Evolutionary conservation across 257 asterid genomes (phyloP).

Genomic region (Mitragyna speciosa): DNA sequence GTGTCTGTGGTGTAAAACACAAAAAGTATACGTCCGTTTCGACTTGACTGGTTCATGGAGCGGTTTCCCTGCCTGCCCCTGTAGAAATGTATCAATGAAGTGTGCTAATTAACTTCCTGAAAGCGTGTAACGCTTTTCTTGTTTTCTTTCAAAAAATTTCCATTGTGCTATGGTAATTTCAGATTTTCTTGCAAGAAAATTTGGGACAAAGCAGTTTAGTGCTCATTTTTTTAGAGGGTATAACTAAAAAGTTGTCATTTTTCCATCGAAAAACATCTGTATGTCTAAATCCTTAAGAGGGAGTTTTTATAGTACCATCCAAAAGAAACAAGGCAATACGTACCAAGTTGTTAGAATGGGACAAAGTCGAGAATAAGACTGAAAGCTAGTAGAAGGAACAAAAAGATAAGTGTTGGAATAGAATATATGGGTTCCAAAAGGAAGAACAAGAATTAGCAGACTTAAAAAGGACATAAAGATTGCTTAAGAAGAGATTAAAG

Average conservation of each 20-base stretch:
- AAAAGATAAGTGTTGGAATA: slow-evolving; percentile 6
- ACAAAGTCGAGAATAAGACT: background rate
- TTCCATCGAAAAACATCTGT: background rate
- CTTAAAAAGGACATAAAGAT: slow-evolving; percentile 12
- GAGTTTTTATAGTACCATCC: too few relatives aligned
- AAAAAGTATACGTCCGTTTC: slow-evolving; percentile 21
- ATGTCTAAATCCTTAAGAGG: slow-evolving; percentile 11
- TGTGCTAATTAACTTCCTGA: background rate
- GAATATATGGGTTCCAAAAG: slow-evolving; percentile 23
- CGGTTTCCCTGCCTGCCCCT: background rate
- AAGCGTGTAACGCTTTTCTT: slow-evolving; percentile 13
- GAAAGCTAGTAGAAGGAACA: background rate
- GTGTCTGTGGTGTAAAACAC: background rate
- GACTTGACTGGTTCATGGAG: too few relatives aligned
- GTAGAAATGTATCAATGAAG: background rate
- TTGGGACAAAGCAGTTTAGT: background rate
- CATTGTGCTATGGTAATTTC: background rate
- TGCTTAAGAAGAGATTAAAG: slow-evolving; percentile 36
- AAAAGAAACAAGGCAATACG: background rate
- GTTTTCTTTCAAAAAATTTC: background rate
- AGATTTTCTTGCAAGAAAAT: background rate
- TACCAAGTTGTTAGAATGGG: background rate
- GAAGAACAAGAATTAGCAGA: slow-evolving; percentile 20
- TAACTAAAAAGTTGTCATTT: background rate
- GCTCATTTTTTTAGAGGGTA: background rate